These are phyloP conservation scores for Magnaporthiopsis rhizophila DNA, from an alignment of 2,329 filamentous ascomycete species.

Conservation along the genomic window DNA sequence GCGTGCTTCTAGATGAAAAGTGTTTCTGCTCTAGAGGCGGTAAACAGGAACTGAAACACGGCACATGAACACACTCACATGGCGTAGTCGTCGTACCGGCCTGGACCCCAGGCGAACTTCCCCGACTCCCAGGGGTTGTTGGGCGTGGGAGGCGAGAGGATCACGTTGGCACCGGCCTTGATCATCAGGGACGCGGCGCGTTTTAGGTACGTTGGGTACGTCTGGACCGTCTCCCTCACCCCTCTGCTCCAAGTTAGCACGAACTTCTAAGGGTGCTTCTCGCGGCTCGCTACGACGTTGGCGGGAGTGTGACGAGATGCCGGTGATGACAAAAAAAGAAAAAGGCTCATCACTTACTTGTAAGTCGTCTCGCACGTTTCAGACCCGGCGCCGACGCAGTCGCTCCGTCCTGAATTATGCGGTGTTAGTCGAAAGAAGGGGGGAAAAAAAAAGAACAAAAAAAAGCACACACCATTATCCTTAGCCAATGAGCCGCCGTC, in stretches of 20 bases:
- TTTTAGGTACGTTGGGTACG: constrained; percentile 51
- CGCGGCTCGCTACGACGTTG: too few species aligned
- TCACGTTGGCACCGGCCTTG: constrained; percentile 50
- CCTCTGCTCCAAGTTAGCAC: not conserved
- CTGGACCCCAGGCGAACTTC: constrained; percentile 35
- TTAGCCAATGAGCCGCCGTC: constrained; percentile 48
- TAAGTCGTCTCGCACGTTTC: constrained; percentile 35
- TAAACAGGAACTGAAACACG: too few species aligned
- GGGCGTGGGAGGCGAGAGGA: constrained; percentile 48
- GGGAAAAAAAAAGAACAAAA: not conserved
- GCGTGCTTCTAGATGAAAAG: too few species aligned
- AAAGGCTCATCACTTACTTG: not conserved
- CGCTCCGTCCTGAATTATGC: constrained; percentile 15
- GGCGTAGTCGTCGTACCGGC: constrained; percentile 48
- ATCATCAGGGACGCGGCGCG: constrained; percentile 46
- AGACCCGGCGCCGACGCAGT: constrained; percentile 42
- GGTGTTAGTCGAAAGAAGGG: not conserved
- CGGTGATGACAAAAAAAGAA: too few species aligned
- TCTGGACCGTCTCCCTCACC: constrained; percentile 45
- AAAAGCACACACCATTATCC: constrained; percentile 41
- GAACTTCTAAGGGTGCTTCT: too few species aligned
- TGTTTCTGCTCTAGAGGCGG: too few species aligned
- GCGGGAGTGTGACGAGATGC: too few species aligned
- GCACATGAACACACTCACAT: not conserved
- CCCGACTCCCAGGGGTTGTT: constrained; percentile 54